Conservation (phyloP, 306 rosid species). For the Senna tora region DNA sequence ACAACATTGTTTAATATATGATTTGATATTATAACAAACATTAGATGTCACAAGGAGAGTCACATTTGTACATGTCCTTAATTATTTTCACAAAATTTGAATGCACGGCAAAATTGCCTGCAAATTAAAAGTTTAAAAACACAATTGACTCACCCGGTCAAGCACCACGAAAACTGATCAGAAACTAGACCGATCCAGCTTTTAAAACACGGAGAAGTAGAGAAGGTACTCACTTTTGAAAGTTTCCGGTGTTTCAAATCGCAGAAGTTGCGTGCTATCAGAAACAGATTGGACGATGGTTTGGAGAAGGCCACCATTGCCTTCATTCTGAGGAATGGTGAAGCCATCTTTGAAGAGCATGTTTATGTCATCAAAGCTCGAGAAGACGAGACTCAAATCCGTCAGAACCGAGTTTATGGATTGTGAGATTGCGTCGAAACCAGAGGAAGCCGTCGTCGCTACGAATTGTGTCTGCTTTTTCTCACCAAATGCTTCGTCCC, state of each 20-base stretch:
- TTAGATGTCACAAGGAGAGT: too few species aligned
- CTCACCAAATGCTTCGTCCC: conserved; percentile 60
- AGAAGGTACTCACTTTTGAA: too few species aligned
- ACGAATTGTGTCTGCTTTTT: conserved; percentile 49
- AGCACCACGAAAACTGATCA: too few species aligned
- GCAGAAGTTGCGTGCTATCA: conserved; percentile 41
- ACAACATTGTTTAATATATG: too few species aligned
- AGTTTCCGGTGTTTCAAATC: conserved; percentile 57
- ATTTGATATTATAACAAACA: too few species aligned
- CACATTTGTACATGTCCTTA: too few species aligned
- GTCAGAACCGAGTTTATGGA: conserved; percentile 35
- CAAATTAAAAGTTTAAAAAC: too few species aligned
- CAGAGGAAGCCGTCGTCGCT: conserved; percentile 43
- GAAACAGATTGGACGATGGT: conserved; percentile 41
- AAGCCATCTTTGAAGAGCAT: conserved; percentile 53
- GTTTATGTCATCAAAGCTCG: conserved; percentile 52
- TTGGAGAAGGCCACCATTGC: conserved; percentile 31
- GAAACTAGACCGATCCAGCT: too few species aligned
- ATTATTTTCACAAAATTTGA: too few species aligned
- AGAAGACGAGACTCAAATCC: conserved; percentile 40
- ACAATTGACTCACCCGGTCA: too few species aligned
- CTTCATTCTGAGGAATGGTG: conserved; percentile 29
- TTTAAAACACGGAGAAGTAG: too few species aligned
- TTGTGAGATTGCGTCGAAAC: conserved; percentile 39
- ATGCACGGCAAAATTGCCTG: too few species aligned